Base-by-base conservation (phyloP, 169 alveolate genomes). In the Theileria parva region DNA sequence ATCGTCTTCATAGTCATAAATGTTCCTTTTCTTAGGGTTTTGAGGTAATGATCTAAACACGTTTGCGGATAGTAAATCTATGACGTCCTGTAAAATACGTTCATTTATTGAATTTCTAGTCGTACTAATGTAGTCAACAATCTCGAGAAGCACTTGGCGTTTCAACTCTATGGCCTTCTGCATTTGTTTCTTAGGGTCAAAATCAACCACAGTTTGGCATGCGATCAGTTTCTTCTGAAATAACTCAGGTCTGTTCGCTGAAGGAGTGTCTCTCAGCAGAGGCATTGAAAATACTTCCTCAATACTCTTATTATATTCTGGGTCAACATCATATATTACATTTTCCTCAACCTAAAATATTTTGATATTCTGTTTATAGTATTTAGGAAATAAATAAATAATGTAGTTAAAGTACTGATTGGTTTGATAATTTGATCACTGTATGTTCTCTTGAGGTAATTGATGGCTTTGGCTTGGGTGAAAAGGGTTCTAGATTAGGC, bases 71-170 rank as follows among this genome's bases (percentile, higher is more conserved):
- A 89, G 93, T 95, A 93, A 92, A 77, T 87, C 86, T n/a, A 89
- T 92, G 63, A 90, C 95, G 79, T 91, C 95, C 76, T 77, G 93
- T 89, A 94, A 76, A 21, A 88, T 79, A 17, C 84, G 79, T 57
- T 91, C 96, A 59, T 81, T 87, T 78, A 87, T 86, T 74, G 93
- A 89, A 85, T 91, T 93, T 17, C 96, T 87, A 25, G 92, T 63
- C 17, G 86, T 89, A 74, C 85, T 86, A 17, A 80, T 83, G 75
- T 80, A 94, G 93, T 94, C 97, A 37, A 94, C 94, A 25, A 94
- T 88, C 81, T 94, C 97, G 72, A 94, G 79, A 28, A 94, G 87
- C 9, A 95, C 91, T 71, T 92, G 96, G 51, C 96, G 77, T 79
- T 94, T 94, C 61, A 92, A 80, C 73, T 94, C 97, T 34, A 92